These are phyloP conservation scores for Metschnikowia picachoensis DNA, from an alignment of 805 yeast species.

Conservation along the genomic window DNA sequence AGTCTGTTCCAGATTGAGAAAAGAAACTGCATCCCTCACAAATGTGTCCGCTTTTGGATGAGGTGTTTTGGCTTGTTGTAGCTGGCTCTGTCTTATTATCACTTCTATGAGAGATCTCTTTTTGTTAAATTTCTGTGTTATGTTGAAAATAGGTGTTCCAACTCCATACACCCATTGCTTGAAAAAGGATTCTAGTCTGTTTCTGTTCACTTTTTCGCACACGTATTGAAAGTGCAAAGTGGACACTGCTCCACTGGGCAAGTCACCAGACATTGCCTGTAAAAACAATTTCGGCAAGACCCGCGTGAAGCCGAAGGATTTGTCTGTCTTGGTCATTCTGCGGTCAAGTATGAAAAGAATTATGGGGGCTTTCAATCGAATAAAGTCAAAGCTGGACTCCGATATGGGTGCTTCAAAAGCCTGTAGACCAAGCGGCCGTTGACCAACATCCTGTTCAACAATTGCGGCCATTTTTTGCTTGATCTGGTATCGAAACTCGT, in stretches of 20 bases:
- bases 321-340: conserved; percentile 94
- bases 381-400: conserved; percentile 60
- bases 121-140: conserved; percentile 89
- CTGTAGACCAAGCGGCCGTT: conserved; percentile 77
- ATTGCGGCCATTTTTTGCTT: conserved; percentile 62
- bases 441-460: conserved; percentile 71
- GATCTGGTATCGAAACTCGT: conserved; percentile 72
- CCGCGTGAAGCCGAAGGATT: conserved; percentile 86
- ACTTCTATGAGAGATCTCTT: conserved; percentile 92
- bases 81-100: conserved; percentile 88
- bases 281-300: conserved; percentile 87
- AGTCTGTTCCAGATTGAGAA: conserved; percentile 40
- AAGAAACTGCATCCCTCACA: conserved; percentile 41
- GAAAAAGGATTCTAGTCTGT: conserved; percentile 76
- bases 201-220: conserved; percentile 93
- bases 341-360: conserved; percentile 81
- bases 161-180: conserved; percentile 89
- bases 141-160: conserved; percentile 84
- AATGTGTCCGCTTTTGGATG: conserved; percentile 40
- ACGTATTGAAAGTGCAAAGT: conserved; percentile 84
- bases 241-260: conserved; percentile 70
- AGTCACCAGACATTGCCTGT: conserved; percentile 94
- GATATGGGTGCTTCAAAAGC: conserved; percentile 59
- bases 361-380: conserved; percentile 78
- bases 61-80: conserved; percentile 45